These are phyloP conservation scores for Somion occarium DNA, from an alignment of 1,284 basidiomycete genomes.

Conservation along the genomic window DNA sequence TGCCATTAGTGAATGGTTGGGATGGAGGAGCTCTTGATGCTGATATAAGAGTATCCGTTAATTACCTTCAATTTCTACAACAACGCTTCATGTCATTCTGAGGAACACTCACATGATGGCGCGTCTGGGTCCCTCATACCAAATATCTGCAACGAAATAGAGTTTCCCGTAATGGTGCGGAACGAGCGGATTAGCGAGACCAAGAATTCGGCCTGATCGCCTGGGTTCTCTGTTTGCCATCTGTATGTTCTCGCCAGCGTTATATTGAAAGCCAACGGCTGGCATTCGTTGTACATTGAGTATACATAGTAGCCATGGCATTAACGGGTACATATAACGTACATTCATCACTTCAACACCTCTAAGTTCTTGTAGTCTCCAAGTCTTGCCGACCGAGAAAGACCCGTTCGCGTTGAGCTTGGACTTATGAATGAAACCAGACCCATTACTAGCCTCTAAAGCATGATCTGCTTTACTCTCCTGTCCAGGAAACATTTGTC, in stretches of 20 bases:
- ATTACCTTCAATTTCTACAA: no score
- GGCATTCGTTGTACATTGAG: background rate
- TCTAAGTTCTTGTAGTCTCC: slow-evolving; percentile 82
- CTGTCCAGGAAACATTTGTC: slow-evolving; percentile 6
- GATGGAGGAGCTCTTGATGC: slow-evolving; percentile 24
- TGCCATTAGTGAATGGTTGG: slow-evolving; percentile 5
- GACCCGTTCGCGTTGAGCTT: slow-evolving; percentile 93
- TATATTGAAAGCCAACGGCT: slow-evolving; percentile 61
- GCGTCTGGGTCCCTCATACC: slow-evolving; percentile 45
- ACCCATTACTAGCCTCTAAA: slow-evolving; percentile 59
- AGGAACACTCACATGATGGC: background rate
- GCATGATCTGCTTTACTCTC: slow-evolving; percentile 12
- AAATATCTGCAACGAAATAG: slow-evolving; percentile 45
- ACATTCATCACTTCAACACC: slow-evolving; percentile 76
- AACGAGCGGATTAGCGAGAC: slow-evolving; percentile 68
- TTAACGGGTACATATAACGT: no score
- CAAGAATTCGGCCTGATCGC: slow-evolving; percentile 73
- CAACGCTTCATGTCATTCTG: slow-evolving; percentile 3
- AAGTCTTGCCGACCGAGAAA: slow-evolving; percentile 98
- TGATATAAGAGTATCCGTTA: slow-evolving; percentile 16
- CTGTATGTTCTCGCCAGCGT: slow-evolving; percentile 82
- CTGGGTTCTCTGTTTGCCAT: slow-evolving; percentile 77
- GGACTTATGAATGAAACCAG: slow-evolving; percentile 88
- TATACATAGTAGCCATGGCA: no score
- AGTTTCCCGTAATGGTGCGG: slow-evolving; percentile 49